Percentiles rank a stretch among this genome's conserved stretches.
phyloP scores from a whole-genome alignment of 116 monocot genomes.

The Zostera marina region DNA sequence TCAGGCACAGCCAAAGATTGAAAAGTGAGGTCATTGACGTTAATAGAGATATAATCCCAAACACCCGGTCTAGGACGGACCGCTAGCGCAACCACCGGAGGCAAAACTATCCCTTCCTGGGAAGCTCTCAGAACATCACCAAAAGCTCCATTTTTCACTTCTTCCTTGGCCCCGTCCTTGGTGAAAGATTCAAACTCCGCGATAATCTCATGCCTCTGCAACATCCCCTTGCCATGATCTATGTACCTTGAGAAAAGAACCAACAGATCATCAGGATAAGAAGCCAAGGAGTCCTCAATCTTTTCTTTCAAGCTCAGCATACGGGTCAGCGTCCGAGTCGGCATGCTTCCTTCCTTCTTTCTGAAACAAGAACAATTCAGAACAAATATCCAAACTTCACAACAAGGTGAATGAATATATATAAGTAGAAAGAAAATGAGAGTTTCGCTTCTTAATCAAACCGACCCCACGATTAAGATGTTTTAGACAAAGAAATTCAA shows the following conservation, averaged over 20 bases:
- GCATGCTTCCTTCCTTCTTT: slow-evolving; percentile 13
- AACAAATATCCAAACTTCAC: background rate
- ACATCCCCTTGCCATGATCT: slow-evolving; percentile 43
- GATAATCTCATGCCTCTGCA: slow-evolving; percentile 40
- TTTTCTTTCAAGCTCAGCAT: slow-evolving; percentile 68
- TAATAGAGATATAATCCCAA: slow-evolving; percentile 49
- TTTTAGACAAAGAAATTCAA: no score
- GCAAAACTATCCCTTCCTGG: slow-evolving; percentile 58
- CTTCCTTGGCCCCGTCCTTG: slow-evolving; percentile 22
- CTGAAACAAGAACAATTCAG: background rate
- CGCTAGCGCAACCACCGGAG: slow-evolving; percentile 52
- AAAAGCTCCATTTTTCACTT: slow-evolving; percentile 24
- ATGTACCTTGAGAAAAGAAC: slow-evolving; percentile 64
- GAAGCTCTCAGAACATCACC: slow-evolving; percentile 40
- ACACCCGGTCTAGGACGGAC: slow-evolving; percentile 62
- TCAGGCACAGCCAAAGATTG: slow-evolving; percentile 30
- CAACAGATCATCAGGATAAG: slow-evolving; percentile 60
- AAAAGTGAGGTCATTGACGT: slow-evolving; percentile 33
- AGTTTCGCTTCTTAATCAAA: no score
- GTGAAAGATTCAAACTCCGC: slow-evolving; percentile 38
- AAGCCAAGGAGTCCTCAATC: slow-evolving; percentile 56
- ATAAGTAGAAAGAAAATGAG: no score
- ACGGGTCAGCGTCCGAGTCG: slow-evolving; percentile 33
- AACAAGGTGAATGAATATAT: no score
- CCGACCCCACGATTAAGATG: no score